Conservation (phyloP, 257 asterid species). For the Penstemon davidsonii region DNA sequence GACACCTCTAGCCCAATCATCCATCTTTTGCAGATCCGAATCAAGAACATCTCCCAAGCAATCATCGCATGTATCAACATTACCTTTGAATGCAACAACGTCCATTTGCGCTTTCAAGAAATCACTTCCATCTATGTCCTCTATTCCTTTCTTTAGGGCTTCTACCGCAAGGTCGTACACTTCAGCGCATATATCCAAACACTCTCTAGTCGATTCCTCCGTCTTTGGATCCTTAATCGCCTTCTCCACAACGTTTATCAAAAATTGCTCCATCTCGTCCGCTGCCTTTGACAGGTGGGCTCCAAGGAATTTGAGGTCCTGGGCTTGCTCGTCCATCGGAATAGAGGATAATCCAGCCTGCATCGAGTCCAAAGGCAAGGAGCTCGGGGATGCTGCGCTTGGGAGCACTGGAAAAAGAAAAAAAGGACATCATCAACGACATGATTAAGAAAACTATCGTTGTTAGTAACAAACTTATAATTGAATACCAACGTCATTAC, state of each 20-base stretch:
- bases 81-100: neutral
- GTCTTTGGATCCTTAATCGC: neutral
- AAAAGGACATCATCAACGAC: too few species aligned
- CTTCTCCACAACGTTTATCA: neutral
- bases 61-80: slow-evolving; percentile 16
- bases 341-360: neutral
- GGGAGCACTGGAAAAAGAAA: too few species aligned
- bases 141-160: slow-evolving; percentile 13
- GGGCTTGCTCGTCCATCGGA: slow-evolving; percentile 10
- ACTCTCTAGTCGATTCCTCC: neutral
- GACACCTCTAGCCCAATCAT: too few species aligned
- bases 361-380: neutral
- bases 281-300: slow-evolving; percentile 11
- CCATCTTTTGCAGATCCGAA: too few species aligned
- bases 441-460: too few species aligned
- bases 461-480: too few species aligned
- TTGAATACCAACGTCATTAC: too few species aligned
- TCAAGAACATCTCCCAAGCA: neutral
- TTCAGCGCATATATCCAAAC: neutral
- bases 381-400: too few species aligned
- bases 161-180: neutral
- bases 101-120: neutral
- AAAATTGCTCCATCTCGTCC: neutral
- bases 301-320: neutral
- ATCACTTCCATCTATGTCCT: neutral